Evolutionary conservation across 768 basidiomycete genomes (phyloP), one percentile per base, ranked within the genome.

Genomic region (Boletus barrowsii): DNA sequence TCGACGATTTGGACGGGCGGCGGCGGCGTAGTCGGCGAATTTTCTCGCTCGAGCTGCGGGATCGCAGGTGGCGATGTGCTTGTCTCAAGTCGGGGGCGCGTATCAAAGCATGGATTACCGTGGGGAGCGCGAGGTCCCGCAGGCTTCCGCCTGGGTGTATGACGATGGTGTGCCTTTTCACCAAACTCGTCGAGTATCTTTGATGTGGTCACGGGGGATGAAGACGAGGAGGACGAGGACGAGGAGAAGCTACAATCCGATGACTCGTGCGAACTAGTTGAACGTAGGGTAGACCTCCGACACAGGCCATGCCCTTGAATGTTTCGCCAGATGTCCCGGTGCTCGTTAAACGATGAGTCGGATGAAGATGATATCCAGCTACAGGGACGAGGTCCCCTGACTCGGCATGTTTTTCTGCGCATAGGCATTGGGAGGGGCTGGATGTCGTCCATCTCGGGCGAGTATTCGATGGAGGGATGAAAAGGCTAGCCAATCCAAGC

Each of bases 301-400:
- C 52, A 54, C 35, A 65, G 43, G 26, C 49, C 47, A 11, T 55
- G 10, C n/a, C 39, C 41, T 39, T 15, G 47, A 30, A 55, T 32
- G 30, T 35, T 4, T 62, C 64, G 47, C 62, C 62, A 65, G 1
- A 33, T 45, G 10, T 69, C 64, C 4, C 17, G 53, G 15, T 54
- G 45, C 7, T 58, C 67, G 3, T 44, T 56, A 9, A 7, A 47
- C 30, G 57, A 48, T 2, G 64, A 55, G 20, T 65, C 62, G 4
- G 55, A 49, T 5, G 55, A 51, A 29, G 54, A 43, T 10, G 63
- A 51, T 20, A 55, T 18, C 62, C 62, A 67, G 57, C 68, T 69
- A 42, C 51, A 62, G 29, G 69, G 70, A 46, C 69, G 69, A 18
- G 70, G 69, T 22, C 69, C 69, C 47, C 57, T 62, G 15, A 70